Base-by-base conservation (phyloP, 1,284 basidiomycete genomes). In the Trametes hirsuta region DNA sequence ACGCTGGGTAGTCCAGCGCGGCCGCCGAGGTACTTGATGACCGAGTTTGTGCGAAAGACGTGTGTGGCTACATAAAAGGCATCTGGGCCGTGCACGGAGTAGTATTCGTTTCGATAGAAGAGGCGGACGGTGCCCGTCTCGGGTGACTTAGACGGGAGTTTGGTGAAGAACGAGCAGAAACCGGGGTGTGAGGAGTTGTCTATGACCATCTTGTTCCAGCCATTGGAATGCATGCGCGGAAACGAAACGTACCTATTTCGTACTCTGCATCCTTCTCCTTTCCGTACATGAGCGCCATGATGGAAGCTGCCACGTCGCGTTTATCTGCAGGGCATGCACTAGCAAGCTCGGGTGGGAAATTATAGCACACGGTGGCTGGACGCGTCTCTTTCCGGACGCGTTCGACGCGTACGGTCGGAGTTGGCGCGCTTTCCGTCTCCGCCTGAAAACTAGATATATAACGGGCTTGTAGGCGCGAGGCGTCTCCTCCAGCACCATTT, bases 71-170 rank as follows among this genome's bases (percentile, higher is more conserved):
- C 88, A 69, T 90, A 94, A 41, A 88, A 78, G 1, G 97, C 97
- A 73, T 98, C 97, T 4, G 87, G 77, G 0, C 95, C 96, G 70
- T 98, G 95, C 0, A 88, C 90, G 12, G 90, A 88, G 76, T 94
- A 98, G 77, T 88, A 98, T 21, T 95, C 90, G 67, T 87, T 81
- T 40, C 94, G 86, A 69, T 91, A 87, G 72, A 98, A 97, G 4
- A 98, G 83, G 15, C 95, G 86, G 45, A 98, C 80, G 3, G 90
- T 90, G 21, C 89, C 89, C 0, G 82, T 69, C 50, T 86, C 85
- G 12, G 89, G 87, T 0, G 87, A 86, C 65, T 88, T 91, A 48
- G 77, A 71, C 0, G 87, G 86, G 48, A 95, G 81, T 45, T 79
- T 82, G 21, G 79, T 75, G 64, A 93, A 93, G 76, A 93, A 94